Base-by-base conservation (phyloP, 1,284 basidiomycete genomes). In the Phellopilus nigrolimitatus region DNA sequence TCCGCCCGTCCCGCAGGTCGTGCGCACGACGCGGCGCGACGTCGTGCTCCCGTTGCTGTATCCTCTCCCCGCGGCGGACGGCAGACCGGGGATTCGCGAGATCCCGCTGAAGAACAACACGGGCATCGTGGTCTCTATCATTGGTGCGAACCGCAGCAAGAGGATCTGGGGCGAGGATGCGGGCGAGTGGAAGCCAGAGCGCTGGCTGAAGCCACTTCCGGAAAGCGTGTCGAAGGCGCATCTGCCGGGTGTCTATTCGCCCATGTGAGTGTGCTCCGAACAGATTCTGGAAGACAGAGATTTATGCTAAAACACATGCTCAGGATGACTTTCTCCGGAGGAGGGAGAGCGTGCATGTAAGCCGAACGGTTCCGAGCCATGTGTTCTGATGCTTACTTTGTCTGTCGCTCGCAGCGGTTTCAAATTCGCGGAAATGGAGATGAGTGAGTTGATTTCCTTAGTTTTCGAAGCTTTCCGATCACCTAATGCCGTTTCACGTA, bases 1-100 rank as follows among this genome's bases (percentile, higher is more conserved):
- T 46, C 63, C 65, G 13, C 66, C 66, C 61, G 21, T 53, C 62
- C 27, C 47, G 57, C 8, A 27, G 57, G 58, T 56, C 54, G 58
- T 55, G 57, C 61, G 65, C 8, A 54, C 47, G 12, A 41, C 53
- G 13, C 37, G 41, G 13, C 37, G 50, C 42, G 51, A 53, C 28
- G 28, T 44, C 1, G 39, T 53, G n/a, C 28, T 53, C 34, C 51
- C 51, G 22, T 38, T 53, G 3, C 24, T 34, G 4, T 53, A 46
- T 45, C 45, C 51, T 13, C 42, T 53, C 24, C 12, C 19, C 15
- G 25, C 44, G 9, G 46, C 46, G 7, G 51, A 53, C 24, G 51
- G 51, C 13, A 52, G 47, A 25, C 24, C 39, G 2, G 47, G 50
- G 19, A 54, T 54, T 7, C 43, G 12, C 10, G 47, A 54, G 30